phyloP scores from a whole-genome alignment of 768 basidiomycete species.

The Mycena polygramma region DNA sequence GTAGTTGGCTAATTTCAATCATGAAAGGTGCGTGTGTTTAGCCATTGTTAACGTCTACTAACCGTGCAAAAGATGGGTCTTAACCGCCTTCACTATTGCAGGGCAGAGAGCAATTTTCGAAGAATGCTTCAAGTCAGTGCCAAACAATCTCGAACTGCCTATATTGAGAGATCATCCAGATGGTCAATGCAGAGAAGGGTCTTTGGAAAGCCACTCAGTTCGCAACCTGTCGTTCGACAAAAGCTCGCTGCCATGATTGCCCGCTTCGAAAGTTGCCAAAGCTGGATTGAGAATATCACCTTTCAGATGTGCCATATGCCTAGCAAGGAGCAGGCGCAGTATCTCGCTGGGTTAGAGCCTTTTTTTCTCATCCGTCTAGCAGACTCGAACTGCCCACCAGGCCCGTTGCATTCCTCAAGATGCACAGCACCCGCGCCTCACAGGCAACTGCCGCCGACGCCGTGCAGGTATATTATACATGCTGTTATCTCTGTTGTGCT shows the following conservation, averaged over 20 bases:
- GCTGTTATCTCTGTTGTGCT: slow-evolving; percentile 3
- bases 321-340: slow-evolving; percentile 81
- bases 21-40: slow-evolving; percentile 12
- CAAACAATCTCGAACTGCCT: slow-evolving; percentile 8
- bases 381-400: slow-evolving; percentile 44
- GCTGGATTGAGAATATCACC: slow-evolving; percentile 87
- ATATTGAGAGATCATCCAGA: slow-evolving; percentile 49
- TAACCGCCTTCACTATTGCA: slow-evolving; percentile 71
- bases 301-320: slow-evolving; percentile 91
- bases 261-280: slow-evolving; percentile 75
- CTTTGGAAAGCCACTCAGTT: slow-evolving; percentile 88
- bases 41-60: neutral
- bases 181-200: slow-evolving; percentile 92
- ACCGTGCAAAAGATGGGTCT: slow-evolving; percentile 80
- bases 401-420: slow-evolving; percentile 80
- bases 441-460: slow-evolving; percentile 78
- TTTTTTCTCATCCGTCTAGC: neutral
- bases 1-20: slow-evolving; percentile 46
- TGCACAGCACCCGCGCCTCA: slow-evolving; percentile 71
- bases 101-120: slow-evolving; percentile 69
- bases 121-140: slow-evolving; percentile 64
- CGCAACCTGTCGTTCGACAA: slow-evolving; percentile 88
- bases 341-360: slow-evolving; percentile 74
- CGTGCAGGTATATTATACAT: slow-evolving; percentile 62
- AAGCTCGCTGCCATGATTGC: slow-evolving; percentile 89